Conservation (phyloP, 169 alveolate species). For the Babesia ovis region DNA sequence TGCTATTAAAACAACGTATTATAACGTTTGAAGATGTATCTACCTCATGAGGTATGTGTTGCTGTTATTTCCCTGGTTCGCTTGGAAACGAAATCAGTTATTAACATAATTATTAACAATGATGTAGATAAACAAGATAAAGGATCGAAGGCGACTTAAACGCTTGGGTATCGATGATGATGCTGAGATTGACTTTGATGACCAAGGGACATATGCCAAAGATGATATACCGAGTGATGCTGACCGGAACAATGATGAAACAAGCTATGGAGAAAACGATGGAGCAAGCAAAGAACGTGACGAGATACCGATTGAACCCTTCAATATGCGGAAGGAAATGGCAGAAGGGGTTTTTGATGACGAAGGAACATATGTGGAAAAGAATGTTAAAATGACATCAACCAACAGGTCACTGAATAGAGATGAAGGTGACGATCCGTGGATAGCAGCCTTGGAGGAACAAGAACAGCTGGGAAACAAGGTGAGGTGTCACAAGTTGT, state of each 20-base stretch:
- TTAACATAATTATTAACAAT: not conserved
- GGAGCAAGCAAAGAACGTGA: not conserved
- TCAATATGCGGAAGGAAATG: slow-evolving; percentile 68
- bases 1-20: too few species aligned
- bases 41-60: slow-evolving; percentile 34
- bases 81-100: too few species aligned
- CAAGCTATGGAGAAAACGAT: not conserved
- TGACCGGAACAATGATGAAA: not conserved
- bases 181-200: not conserved
- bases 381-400: slow-evolving; percentile 34
- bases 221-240: too few species aligned
- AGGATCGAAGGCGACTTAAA: slow-evolving; percentile 20
- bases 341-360: slow-evolving; percentile 67
- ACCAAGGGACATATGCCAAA: not conserved
- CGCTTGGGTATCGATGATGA: slow-evolving; percentile 14
- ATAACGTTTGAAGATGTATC: slow-evolving; percentile 8
- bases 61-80: not conserved
- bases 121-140: slow-evolving; percentile 15
- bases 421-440: slow-evolving; percentile 57
- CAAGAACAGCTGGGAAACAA: slow-evolving; percentile 7
- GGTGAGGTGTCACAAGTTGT: slow-evolving; percentile 1
- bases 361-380: slow-evolving; percentile 61
- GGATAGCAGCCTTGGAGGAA: slow-evolving; percentile 43
- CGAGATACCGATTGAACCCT: slow-evolving; percentile 64
- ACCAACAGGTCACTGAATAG: slow-evolving; percentile 33